These are phyloP conservation scores for Rhizophagus clarus DNA, from an alignment of 192 early-diverging fungal genomes.

Conservation along the genomic window DNA sequence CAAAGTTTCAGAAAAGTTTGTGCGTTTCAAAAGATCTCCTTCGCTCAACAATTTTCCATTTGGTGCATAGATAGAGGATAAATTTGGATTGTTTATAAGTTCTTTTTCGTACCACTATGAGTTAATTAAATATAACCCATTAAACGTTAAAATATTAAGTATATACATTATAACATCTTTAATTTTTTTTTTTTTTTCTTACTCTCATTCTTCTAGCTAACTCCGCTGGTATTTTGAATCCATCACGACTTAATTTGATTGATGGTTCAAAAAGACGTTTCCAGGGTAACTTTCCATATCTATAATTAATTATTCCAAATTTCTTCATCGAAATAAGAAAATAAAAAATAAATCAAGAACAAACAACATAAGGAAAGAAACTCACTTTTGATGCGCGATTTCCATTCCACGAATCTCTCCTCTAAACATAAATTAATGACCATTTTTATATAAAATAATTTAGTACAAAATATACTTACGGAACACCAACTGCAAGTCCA, in stretches of 20 bases:
- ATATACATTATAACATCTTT: background rate
- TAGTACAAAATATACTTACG: conserved; percentile 47
- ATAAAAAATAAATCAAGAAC: background rate
- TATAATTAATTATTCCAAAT: conserved; percentile 3
- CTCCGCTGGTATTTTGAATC: conserved; percentile 62
- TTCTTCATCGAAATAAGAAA: background rate
- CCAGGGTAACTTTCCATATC: conserved; percentile 86
- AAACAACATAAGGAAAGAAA: background rate
- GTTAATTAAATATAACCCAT: background rate
- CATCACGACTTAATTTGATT: conserved; percentile 73
- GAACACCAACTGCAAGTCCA: conserved; percentile 76
- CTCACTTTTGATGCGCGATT: conserved; percentile 68
- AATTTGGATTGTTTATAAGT: conserved; percentile 38
- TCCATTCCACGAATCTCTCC: conserved; percentile 91
- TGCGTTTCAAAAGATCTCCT: conserved; percentile 69
- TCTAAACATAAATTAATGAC: conserved; percentile 36
- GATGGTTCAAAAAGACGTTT: conserved; percentile 74
- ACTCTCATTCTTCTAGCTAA: conserved; percentile 42
- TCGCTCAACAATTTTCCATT: conserved; percentile 65
- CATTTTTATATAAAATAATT: background rate
- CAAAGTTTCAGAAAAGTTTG: conserved; percentile 61
- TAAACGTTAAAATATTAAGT: background rate
- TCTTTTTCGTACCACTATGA: conserved; percentile 24
- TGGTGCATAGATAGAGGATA: conserved; percentile 65
- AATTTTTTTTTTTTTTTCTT: background rate